Evolutionary conservation across 768 basidiomycete species (phyloP), one percentile per base, ranked within the genome.

Genomic region (Pleurotus platypus): DNA sequence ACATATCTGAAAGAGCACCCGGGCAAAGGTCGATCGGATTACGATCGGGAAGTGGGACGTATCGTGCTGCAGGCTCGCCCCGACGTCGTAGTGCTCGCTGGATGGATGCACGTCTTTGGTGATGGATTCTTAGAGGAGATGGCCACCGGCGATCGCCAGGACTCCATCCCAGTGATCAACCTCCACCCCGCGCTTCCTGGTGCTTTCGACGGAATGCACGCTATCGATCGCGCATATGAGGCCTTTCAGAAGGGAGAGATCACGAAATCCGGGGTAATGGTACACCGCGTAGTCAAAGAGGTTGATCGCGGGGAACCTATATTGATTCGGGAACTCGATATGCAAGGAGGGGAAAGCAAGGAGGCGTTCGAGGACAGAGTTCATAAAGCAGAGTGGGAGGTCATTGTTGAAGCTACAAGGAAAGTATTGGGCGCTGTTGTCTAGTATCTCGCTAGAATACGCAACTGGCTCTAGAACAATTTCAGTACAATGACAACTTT

Each of bases 151-250:
- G 43, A 64, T 67, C 13, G 57, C 60, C 22, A 62, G 57, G 62
- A 56, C 30, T 65, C 70, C 1, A 82, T 96, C 2, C 87, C 92
- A 0, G 90, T 97, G 83, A 1, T 98, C 98, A 99, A 98, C 68
- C 77, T 99, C 4, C 97, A 98, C 65, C 97, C 97, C 5, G 97
- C 97, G 4, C 75, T 99, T 2, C 96, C 96, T 0, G 94, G 94
- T 2, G 85, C 89, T n/a, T 99, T 99, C 64, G 94, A 97, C 63
- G 97, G 97, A 4, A 86, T 91, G n/a, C 82, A 91, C 64, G 94
- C 95, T 1, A 89, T 98, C 56, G 84, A 89, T 61, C 77, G 96
- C 9, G 93, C 95, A 2, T 94, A 84, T 66, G 92, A 92, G 60
- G 94, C 94, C 0, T 97, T 91, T 68, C 81, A 89, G 66, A 81